Evolutionary conservation across 1,139 yeast genomes (phyloP).

Genomic region (Lodderomyces theae): DNA sequence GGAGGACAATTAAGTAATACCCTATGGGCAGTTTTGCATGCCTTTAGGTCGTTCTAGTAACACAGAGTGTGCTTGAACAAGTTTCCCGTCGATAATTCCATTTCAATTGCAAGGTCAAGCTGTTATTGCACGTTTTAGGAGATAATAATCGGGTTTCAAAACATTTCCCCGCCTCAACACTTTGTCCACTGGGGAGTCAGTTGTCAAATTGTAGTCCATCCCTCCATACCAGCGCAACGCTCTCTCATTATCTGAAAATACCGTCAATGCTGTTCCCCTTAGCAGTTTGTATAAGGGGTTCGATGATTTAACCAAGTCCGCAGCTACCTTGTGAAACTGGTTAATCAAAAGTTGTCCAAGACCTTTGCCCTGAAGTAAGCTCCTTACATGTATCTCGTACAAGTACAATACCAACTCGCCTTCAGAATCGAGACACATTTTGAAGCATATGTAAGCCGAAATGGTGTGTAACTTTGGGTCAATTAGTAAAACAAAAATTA

Average conservation of each 20-base stretch:
- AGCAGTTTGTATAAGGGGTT: slow-evolving; percentile 13
- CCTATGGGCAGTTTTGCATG: too few relatives aligned
- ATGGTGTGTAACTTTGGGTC: slow-evolving; percentile 16
- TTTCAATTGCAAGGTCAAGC: neutral
- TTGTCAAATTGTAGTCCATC: slow-evolving; percentile 37
- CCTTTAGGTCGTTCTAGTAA: too few relatives aligned
- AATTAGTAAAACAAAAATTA: slow-evolving; percentile 36
- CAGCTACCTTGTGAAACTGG: slow-evolving; percentile 26
- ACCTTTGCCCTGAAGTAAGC: slow-evolving; percentile 25
- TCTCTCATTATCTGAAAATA: slow-evolving; percentile 43
- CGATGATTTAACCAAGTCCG: slow-evolving; percentile 13
- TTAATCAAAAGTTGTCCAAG: slow-evolving; percentile 36
- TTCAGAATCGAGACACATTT: slow-evolving; percentile 33
- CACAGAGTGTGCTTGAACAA: too few relatives aligned
- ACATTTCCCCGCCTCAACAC: slow-evolving; percentile 36
- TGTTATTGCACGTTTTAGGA: slow-evolving; percentile 11
- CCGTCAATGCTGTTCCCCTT: slow-evolving; percentile 45
- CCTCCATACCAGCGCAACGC: slow-evolving; percentile 35
- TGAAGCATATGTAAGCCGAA: slow-evolving; percentile 45
- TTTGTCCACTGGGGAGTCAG: slow-evolving; percentile 45
- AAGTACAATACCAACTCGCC: slow-evolving; percentile 40
- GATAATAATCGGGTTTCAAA: slow-evolving; percentile 42
- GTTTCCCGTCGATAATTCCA: too few relatives aligned
- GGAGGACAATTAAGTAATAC: too few relatives aligned
- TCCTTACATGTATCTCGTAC: slow-evolving; percentile 51